These are phyloP conservation scores for Fomitiporia mediterranea DNA, from an alignment of 1,284 basidiomycete species.

Conservation along the genomic window DNA sequence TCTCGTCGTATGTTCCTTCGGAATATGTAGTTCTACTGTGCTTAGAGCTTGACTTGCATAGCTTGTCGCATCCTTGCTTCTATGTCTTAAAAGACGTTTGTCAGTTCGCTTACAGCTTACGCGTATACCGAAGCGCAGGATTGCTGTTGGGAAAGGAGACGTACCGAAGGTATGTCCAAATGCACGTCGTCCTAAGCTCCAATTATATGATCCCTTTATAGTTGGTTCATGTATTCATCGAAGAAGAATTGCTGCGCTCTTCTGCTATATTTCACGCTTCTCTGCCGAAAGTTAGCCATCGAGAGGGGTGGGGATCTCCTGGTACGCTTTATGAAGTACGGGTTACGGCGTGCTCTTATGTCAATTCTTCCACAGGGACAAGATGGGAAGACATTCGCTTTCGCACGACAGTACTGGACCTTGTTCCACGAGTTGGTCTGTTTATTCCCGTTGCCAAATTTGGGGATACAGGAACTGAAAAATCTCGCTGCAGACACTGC, in stretches of 20 bases:
- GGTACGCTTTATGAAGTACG: slow-evolving; percentile 34
- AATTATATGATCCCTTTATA: slow-evolving; percentile 35
- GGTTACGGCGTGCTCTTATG: not conserved
- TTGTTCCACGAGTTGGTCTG: slow-evolving; percentile 62
- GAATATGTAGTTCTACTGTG: not conserved
- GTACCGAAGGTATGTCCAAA: slow-evolving; percentile 61
- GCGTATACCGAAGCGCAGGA: slow-evolving; percentile 68
- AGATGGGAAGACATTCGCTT: slow-evolving; percentile 57
- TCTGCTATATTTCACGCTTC: slow-evolving; percentile 75
- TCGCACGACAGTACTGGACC: slow-evolving; percentile 59
- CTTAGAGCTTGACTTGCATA: slow-evolving; percentile 23
- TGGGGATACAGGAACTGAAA: not conserved
- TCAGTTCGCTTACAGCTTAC: slow-evolving; percentile 57
- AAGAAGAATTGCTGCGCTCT: slow-evolving; percentile 73
- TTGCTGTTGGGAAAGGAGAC: slow-evolving; percentile 56
- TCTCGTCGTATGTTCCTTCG: slow-evolving; percentile 46
- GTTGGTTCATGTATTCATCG: slow-evolving; percentile 70
- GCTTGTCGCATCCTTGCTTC: slow-evolving; percentile 50
- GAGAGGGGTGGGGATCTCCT: slow-evolving; percentile 79
- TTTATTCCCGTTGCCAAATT: slow-evolving; percentile 10
- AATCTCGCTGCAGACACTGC: slow-evolving; percentile 45
- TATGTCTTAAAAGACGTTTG: slow-evolving; percentile 64
- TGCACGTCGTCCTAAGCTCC: not conserved
- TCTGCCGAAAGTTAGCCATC: slow-evolving; percentile 63
- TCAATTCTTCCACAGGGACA: slow-evolving; percentile 39